A percentile compares a stretch with the other conserved stretches of the same genome.
Conservation (phyloP, 1,284 basidiomycete species). For the Porodaedalea pini region DNA sequence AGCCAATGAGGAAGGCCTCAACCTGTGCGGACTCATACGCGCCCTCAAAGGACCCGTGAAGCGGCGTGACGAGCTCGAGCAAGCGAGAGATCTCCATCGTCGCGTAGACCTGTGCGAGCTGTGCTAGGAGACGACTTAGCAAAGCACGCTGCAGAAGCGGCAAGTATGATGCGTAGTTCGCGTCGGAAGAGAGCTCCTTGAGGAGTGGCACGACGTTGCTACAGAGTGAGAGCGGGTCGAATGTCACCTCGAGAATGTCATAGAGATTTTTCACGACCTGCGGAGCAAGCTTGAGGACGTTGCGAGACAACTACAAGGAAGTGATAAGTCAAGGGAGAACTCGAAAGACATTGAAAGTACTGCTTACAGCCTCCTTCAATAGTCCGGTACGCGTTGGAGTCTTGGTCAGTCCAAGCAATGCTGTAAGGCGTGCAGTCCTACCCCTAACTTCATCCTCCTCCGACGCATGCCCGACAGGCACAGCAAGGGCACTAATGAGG, state of each 20-base stretch:
- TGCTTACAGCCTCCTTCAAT: conserved; percentile 79
- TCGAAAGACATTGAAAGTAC: background rate
- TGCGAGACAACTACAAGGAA: conserved; percentile 62
- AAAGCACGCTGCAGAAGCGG: conserved; percentile 90
- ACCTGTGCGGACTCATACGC: conserved; percentile 70
- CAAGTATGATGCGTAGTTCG: conserved; percentile 68
- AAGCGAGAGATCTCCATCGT: conserved; percentile 80
- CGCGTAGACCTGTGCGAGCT: conserved; percentile 93
- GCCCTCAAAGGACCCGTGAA: conserved; percentile 55
- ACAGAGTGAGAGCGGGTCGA: conserved; percentile 92
- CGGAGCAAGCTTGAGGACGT: conserved; percentile 83
- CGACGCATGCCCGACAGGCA: conserved; percentile 76
- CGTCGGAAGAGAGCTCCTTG: conserved; percentile 53
- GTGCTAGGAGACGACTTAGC: conserved; percentile 89
- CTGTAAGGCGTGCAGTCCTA: conserved; percentile 76
- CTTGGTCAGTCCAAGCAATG: conserved; percentile 81
- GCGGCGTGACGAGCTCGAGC: conserved; percentile 72
- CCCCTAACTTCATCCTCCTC: conserved; percentile 75
- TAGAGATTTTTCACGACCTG: conserved; percentile 78
- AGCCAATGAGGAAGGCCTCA: conserved; percentile 92
- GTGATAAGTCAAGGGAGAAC: conserved; percentile 16
- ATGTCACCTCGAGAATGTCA: conserved; percentile 89
- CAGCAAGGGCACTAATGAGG: conserved; percentile 89
- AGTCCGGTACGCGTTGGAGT: conserved; percentile 86
- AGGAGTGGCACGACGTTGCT: conserved; percentile 82